These are phyloP conservation scores for Tolypocladium sp. DNA, from an alignment of 2,329 filamentous ascomycete species.

Conservation along the genomic window DNA sequence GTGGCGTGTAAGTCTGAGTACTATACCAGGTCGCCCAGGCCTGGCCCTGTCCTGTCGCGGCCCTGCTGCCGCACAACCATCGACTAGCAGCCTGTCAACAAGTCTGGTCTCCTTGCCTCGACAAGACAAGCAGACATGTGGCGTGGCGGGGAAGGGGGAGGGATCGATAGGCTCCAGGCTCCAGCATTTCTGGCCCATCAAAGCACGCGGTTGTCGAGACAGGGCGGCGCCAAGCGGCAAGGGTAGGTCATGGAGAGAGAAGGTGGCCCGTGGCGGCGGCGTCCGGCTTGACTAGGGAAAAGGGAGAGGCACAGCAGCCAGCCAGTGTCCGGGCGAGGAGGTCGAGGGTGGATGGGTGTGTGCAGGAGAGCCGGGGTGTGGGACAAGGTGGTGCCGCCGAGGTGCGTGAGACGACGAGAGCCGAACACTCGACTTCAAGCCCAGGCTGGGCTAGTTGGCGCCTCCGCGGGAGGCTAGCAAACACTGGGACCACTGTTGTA, in stretches of 20 bases:
- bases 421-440: constrained; percentile 1
- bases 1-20: not conserved
- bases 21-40: not conserved
- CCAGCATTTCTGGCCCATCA: constrained; percentile 3
- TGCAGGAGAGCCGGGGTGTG: not conserved
- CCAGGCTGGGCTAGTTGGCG: not conserved
- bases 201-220: constrained; percentile 1
- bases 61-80: not conserved
- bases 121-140: not conserved
- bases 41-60: not conserved
- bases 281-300: constrained; percentile 2
- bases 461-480: constrained; percentile 1
- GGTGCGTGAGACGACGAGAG: constrained; percentile 6
- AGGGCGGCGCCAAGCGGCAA: constrained; percentile 1
- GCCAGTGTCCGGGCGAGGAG: not conserved
- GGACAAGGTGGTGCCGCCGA: not conserved
- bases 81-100: not conserved
- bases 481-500: not conserved
- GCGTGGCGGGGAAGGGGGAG: constrained; percentile 19
- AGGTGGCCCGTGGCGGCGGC: constrained; percentile 1
- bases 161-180: constrained; percentile 17
- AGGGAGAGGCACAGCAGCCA: not conserved
- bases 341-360: constrained; percentile 2
- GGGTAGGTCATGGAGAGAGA: not conserved
- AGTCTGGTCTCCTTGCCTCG: not conserved